phyloP scores from a whole-genome alignment of 2,329 filamentous ascomycete genomes.

The Zymoseptoria tritici region DNA sequence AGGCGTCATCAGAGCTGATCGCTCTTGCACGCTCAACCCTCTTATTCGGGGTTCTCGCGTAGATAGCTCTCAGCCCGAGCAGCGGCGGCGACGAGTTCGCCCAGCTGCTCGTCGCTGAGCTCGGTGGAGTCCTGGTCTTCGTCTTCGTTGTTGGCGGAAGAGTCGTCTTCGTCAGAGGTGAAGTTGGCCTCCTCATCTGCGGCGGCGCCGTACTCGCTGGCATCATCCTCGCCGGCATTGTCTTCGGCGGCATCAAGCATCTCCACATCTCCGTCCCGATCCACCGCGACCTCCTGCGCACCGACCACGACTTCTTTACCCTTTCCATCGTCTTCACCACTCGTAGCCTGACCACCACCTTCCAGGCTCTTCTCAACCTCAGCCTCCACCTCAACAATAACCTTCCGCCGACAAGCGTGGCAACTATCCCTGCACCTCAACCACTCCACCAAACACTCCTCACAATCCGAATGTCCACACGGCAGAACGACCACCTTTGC shows the following conservation, averaged over 20 bases:
- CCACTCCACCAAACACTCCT: conserved; percentile 19
- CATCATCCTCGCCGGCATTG: background rate
- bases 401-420: conserved; percentile 15
- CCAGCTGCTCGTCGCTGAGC: no score
- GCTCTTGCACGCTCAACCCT: no score
- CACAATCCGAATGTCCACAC: conserved; percentile 17
- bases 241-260: background rate
- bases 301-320: background rate
- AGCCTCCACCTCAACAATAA: background rate
- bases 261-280: background rate
- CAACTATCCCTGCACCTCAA: conserved; percentile 17
- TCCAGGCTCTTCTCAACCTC: background rate
- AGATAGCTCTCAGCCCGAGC: no score
- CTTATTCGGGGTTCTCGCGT: no score
- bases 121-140: no score
- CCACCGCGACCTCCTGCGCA: background rate
- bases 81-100: no score
- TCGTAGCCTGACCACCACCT: background rate
- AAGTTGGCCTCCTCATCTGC: background rate
- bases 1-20: no score
- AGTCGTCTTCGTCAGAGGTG: background rate
- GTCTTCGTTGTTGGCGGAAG: no score
- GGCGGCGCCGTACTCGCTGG: no score
- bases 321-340: background rate
- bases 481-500: conserved; percentile 14